Evolutionary conservation across 2,329 filamentous ascomycete species (phyloP).

Genomic region (Aureobasidium sp.): DNA sequence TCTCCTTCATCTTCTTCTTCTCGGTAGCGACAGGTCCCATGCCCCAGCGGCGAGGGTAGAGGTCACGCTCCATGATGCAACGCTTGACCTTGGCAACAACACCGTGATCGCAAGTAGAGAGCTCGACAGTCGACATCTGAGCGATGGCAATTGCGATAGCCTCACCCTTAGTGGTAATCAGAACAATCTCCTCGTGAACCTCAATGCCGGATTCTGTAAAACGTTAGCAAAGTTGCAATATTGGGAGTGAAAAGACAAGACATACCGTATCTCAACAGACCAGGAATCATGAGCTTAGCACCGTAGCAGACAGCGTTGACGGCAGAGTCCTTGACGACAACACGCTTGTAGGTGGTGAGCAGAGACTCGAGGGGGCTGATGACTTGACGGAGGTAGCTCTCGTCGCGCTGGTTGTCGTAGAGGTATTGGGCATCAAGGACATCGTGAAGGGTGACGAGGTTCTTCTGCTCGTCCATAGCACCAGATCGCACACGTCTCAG

Average conservation of each 20-base stretch:
- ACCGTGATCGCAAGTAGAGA: constrained; percentile 93
- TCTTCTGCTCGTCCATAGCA: constrained; percentile 86
- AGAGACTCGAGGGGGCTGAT: constrained; percentile 90
- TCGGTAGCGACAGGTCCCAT: constrained; percentile 85
- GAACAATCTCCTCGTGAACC: constrained; percentile 88
- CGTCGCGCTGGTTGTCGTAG: constrained; percentile 91
- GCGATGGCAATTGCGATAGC: constrained; percentile 94
- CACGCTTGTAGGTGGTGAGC: constrained; percentile 85
- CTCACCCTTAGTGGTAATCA: constrained; percentile 99
- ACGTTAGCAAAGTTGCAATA: constrained; percentile 15
- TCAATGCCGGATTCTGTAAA: constrained; percentile 73
- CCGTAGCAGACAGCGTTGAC: constrained; percentile 98
- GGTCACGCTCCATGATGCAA: constrained; percentile 98
- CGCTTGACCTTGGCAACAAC: constrained; percentile 98
- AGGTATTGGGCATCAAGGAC: constrained; percentile 94
- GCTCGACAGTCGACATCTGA: constrained; percentile 96
- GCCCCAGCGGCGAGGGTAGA: constrained; percentile 95
- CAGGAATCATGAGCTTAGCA: constrained; percentile 97
- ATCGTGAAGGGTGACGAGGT: constrained; percentile 88
- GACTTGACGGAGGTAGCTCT: constrained; percentile 82
- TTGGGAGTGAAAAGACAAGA: constrained; percentile 15
- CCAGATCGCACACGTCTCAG: constrained; percentile 86
- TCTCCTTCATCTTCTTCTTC: constrained; percentile 99
- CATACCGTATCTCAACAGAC: constrained; percentile 81
- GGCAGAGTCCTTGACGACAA: constrained; percentile 93